phyloP scores from a whole-genome alignment of 2,329 filamentous ascomycete genomes.

The Diaporthe sp. region DNA sequence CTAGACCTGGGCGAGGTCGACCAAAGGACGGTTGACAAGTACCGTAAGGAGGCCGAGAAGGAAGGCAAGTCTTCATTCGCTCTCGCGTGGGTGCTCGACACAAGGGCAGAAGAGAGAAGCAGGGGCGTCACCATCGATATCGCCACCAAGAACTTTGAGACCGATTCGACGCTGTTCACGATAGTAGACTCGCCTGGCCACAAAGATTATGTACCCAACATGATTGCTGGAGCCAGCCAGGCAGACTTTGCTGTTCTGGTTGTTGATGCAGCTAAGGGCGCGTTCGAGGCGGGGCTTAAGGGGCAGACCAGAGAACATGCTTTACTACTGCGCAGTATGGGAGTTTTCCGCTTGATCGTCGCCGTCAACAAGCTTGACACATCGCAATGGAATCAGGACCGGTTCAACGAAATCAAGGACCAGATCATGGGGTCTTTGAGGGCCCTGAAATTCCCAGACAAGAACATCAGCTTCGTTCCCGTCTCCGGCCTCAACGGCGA shows the following conservation, averaged over 20 bases:
- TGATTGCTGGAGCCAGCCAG: conserved; percentile 97
- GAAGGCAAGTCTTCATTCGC: conserved; percentile 97
- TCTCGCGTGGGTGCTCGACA: conserved; percentile 96
- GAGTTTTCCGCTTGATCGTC: conserved; percentile 88
- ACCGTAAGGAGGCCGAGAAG: conserved; percentile 87
- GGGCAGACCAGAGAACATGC: conserved; percentile 97
- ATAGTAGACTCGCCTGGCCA: conserved; percentile 97
- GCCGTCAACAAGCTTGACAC: conserved; percentile 97
- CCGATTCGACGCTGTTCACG: conserved; percentile 86
- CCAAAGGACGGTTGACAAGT: conserved; percentile 88
- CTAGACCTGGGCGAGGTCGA: conserved; percentile 91
- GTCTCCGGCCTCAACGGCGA: conserved; percentile 91
- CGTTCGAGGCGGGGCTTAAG: conserved; percentile 92
- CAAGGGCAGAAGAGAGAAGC: conserved; percentile 87
- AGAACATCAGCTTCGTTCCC: conserved; percentile 88
- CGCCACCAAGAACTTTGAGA: conserved; percentile 94
- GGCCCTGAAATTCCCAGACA: conserved; percentile 83
- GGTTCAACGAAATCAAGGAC: conserved; percentile 87
- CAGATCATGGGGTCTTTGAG: conserved; percentile 87
- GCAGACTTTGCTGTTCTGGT: conserved; percentile 96
- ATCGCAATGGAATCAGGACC: conserved; percentile 82
- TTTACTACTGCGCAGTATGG: conserved; percentile 88
- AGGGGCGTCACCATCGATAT: conserved; percentile 97
- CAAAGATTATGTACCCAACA: conserved; percentile 96
- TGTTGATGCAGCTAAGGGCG: conserved; percentile 89